Conservation (phyloP, 176 grass and related monocot species). For the Oryza glumipatula region DNA sequence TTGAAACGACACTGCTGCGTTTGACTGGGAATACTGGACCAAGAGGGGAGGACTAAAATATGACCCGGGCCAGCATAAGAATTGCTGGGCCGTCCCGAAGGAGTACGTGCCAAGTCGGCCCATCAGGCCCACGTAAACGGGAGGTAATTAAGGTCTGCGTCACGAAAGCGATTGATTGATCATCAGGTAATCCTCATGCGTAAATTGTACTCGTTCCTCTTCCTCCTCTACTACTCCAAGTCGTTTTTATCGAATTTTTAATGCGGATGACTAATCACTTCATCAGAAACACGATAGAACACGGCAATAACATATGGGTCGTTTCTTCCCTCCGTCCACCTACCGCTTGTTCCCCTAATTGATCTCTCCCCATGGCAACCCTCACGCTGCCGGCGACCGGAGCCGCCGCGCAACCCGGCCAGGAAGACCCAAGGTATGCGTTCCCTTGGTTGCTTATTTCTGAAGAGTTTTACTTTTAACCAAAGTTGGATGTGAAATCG, state of each 20-base stretch:
- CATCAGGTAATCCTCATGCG: neutral
- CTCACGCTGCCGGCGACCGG: slow-evolving; percentile 25
- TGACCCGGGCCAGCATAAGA: too few relatives aligned
- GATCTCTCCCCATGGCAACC: slow-evolving; percentile 42
- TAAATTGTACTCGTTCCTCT: neutral
- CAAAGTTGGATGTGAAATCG: neutral
- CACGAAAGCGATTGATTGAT: neutral
- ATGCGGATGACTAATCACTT: neutral
- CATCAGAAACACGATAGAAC: slow-evolving; percentile 2
- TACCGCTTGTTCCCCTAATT: neutral
- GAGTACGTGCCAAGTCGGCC: neutral
- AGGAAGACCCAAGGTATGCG: slow-evolving; percentile 19
- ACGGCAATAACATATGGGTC: neutral
- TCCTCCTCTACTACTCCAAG: neutral
- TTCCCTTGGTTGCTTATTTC: neutral
- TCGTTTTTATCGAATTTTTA: neutral
- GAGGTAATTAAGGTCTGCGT: neutral
- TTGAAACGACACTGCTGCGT: neutral
- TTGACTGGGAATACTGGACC: neutral
- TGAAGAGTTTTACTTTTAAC: neutral
- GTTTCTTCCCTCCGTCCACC: slow-evolving; percentile 32
- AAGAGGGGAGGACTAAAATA: neutral
- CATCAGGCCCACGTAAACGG: neutral
- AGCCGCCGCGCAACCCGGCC: slow-evolving; percentile 10
- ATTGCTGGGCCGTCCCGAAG: neutral